Evolutionary conservation across 75 land plant species (phyloP), one percentile per base, ranked within the genome.

Genomic region (Adiantum capillusveneris): DNA sequence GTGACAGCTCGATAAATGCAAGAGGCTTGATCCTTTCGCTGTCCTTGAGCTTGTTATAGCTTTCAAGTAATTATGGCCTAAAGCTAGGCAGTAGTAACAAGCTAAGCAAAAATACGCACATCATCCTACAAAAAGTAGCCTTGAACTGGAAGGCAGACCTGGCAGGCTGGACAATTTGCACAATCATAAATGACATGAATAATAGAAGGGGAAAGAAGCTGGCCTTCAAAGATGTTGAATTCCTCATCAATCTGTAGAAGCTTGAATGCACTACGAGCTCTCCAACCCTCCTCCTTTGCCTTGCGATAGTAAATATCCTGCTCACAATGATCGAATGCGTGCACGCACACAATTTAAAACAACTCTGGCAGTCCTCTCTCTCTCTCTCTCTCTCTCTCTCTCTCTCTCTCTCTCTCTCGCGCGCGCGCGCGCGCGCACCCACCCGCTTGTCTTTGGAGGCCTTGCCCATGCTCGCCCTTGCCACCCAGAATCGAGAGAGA

Each of bases 211-310:
- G n/a, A 11, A n/a, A 19, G 19, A 52, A 44, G 2, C 34, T 43
- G 28, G 75, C 96, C 98, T 79, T 83, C 75, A 56, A 94, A 81
- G 27, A 94, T 81, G 39, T 86, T 81, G 60, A 94, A 94, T 44
- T 94, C 98, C 64, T 89, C 98, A 56, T 94, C 98, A 25, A 94
- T 94, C 59, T 94, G 98, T 36, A 94, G 83, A 25, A 94, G 90
- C 75, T 94, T 94, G 70, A 94, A 94, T 39, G 98, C 98, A 62
- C 96, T 90, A 29, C 98, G 77, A 31, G 98, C 98, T 39, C 98
- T 77, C 98, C 98, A 94, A 11, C 98, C 98, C 72, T 94, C 98
- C 58, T 94, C 96, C 58, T 94, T 94, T 29, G 98, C 98, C 72
- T 94, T 94, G 13, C 98, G 71, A 52, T 94, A 94, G 46, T 94